Conservation (phyloP, 306 rosid species). For the Mimosa pudica region DNA sequence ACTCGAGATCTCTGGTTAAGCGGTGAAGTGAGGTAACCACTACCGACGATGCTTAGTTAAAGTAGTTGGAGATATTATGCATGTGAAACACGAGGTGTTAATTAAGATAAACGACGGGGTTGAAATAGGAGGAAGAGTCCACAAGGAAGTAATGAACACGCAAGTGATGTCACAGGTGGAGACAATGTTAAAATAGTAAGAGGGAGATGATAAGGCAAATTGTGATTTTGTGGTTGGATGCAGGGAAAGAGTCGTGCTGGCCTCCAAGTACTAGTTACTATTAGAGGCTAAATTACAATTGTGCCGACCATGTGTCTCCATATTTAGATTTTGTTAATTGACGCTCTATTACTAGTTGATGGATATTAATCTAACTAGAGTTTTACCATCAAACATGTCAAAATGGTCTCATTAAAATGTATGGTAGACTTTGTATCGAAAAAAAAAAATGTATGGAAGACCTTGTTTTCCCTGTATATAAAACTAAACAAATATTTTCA, state of each 20-base stretch:
- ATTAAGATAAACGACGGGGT: background rate
- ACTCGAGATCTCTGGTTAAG: too few species aligned
- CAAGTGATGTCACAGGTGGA: background rate
- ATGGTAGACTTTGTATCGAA: too few species aligned
- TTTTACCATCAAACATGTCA: background rate
- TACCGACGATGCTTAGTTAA: too few species aligned
- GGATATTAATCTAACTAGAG: too few species aligned
- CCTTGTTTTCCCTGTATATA: background rate
- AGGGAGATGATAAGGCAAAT: background rate
- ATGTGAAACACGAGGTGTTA: background rate
- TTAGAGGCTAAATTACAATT: background rate
- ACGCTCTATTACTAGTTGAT: background rate
- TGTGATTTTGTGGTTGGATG: background rate
- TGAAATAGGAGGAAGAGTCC: background rate
- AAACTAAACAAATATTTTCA: too few species aligned
- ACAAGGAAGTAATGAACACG: background rate
- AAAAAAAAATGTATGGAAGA: background rate
- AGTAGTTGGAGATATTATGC: background rate
- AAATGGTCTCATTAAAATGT: background rate
- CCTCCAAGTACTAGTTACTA: background rate
- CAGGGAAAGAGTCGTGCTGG: background rate
- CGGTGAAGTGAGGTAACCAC: too few species aligned
- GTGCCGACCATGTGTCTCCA: background rate
- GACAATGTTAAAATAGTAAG: background rate
- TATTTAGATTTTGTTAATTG: background rate